Evolutionary conservation across 495 filamentous ascomycete genomes (phyloP), one percentile per base, ranked within the genome.

Genomic region (Aspergillus ellipticus): DNA sequence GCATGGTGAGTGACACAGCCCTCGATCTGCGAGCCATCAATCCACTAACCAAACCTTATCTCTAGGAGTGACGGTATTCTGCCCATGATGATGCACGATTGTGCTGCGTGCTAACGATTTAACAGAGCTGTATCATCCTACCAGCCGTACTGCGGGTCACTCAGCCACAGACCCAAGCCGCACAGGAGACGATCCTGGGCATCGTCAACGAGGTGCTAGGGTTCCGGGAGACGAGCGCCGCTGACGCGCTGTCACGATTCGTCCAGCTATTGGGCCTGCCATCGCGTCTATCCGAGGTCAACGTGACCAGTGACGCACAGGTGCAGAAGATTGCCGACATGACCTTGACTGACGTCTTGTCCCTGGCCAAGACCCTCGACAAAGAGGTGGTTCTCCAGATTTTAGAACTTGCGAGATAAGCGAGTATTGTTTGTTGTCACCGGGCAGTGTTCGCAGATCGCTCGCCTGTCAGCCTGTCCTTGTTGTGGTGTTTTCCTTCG

Each of bases 131-230:
- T 22, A 48, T 48, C 16, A 24, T 48, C 22, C 22, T 48, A 29
- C 45, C 45, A 15, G 13, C 45, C 10, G 29, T 22, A 15, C 10
- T 48, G 20, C 22, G 24, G 29, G 15, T 29, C 45, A 48, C 45
- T 7, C 22, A 16, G 15, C 13, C 24, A 16, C 24, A 28, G 13
- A 48, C 45, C 11, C 24, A 48, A 29, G 24, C 22, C 6, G 45
- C 45, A 3, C 45, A 48, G 45, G 24, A 48, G 5, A 5, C 5
- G 22, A 29, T 48, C 22, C 45, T 48, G 3, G 0, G 20, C 5
- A 48, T 48, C 11, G 16, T 48, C 45, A 48, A 29, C 45, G 45
- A 48, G 24, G 45, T 48, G 45, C 22, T 48, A n/a, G 43, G 45
- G 11, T 7, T n/a, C 8, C 45, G 16, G n/a, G 45, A 48, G 22